Conservation (phyloP, 192 early-diverging fungal species). For the Backusella parvicylindrica region DNA sequence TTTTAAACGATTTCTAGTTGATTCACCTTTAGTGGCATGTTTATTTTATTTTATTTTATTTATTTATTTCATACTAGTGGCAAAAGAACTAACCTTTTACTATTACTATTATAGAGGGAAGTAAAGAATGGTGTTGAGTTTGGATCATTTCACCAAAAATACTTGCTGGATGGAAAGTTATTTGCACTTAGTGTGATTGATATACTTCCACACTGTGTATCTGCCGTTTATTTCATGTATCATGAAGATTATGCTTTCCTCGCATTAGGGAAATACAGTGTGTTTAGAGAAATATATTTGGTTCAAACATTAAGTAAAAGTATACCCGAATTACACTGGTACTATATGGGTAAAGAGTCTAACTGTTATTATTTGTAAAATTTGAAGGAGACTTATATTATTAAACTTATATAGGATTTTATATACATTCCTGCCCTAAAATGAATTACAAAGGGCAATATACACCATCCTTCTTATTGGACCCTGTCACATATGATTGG, state of each 20-base stretch:
- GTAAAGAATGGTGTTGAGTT: slow-evolving; percentile 28
- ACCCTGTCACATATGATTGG: slow-evolving; percentile 61
- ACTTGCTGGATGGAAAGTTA: slow-evolving; percentile 77
- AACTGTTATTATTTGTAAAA: no score
- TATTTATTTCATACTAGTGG: background rate
- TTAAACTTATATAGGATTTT: no score
- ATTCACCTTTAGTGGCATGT: slow-evolving; percentile 61
- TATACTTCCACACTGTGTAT: slow-evolving; percentile 83
- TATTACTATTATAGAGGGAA: background rate
- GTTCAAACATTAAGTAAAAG: slow-evolving; percentile 42
- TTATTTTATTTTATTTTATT: background rate
- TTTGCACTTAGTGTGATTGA: slow-evolving; percentile 93
- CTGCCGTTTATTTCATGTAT: slow-evolving; percentile 94
- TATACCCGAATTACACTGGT: slow-evolving; percentile 61
- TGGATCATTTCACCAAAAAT: slow-evolving; percentile 91
- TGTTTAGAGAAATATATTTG: slow-evolving; percentile 79
- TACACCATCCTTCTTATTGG: slow-evolving; percentile 78
- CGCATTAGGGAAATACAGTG: slow-evolving; percentile 82
- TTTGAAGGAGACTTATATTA: no score
- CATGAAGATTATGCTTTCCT: slow-evolving; percentile 80
- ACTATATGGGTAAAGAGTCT: slow-evolving; percentile 85
- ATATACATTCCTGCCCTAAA: slow-evolving; percentile 86
- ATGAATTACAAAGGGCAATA: slow-evolving; percentile 95
- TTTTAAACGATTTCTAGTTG: slow-evolving; percentile 72
- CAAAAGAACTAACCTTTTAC: background rate